Percentiles rank a stretch among this genome's conserved stretches.
Evolutionary conservation across 345 rosid species (phyloP).

Genomic region (Camelina neglecta): DNA sequence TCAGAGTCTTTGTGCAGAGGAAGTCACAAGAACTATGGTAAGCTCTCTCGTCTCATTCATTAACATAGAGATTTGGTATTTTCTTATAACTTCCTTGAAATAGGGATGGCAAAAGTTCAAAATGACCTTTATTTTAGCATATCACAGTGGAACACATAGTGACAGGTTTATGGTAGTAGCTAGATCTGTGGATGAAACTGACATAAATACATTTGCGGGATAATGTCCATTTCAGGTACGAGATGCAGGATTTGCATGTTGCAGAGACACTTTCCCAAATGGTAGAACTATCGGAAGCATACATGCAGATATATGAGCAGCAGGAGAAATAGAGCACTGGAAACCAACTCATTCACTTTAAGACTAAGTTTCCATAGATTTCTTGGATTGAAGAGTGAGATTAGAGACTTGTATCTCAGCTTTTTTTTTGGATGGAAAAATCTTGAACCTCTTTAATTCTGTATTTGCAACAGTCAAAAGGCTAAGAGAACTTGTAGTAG

Average conservation of each 20-base stretch:
- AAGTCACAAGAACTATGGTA: conserved; percentile 96
- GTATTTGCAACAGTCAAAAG: not conserved
- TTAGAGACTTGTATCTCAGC: conserved; percentile 5
- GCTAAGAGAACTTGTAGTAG: not conserved
- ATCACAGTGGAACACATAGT: not conserved
- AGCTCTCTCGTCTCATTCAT: not conserved
- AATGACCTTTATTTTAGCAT: not conserved
- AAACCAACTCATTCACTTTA: conserved; percentile 5
- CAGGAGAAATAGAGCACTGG: conserved; percentile 44
- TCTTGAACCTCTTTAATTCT: conserved; percentile 4
- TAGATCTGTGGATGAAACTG: not conserved
- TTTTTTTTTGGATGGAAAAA: conserved; percentile 4
- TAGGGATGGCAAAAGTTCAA: too few species aligned
- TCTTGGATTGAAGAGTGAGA: conserved; percentile 17
- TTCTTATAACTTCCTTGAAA: not conserved
- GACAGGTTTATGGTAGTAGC: not conserved
- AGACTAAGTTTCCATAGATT: conserved; percentile 6
- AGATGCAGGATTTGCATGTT: conserved; percentile 98
- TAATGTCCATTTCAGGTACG: conserved; percentile 67
- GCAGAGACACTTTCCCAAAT: conserved; percentile 97
- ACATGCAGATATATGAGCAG: conserved; percentile 98
- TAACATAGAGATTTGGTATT: not conserved
- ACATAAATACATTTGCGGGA: not conserved
- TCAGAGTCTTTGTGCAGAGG: conserved; percentile 95
- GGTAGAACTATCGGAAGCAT: conserved; percentile 96